Evolutionary conservation across 78 protist genomes (phyloP).

Genomic region (Speleostelium caveatum): DNA sequence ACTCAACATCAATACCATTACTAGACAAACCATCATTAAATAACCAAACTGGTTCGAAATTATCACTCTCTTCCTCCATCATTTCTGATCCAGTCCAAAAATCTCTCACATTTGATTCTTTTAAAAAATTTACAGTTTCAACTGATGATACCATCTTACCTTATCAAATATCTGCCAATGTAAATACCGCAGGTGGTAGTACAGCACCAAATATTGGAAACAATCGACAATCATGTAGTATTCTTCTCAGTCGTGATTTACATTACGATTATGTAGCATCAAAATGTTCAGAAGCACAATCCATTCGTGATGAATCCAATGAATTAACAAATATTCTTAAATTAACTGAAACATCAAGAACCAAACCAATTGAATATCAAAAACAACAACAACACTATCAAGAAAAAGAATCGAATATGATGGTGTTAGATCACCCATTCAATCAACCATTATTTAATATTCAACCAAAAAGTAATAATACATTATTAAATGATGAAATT

Average conservation of each 20-base stretch:
- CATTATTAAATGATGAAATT: background rate
- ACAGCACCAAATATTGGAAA: background rate
- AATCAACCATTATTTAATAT: background rate
- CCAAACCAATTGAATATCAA: background rate
- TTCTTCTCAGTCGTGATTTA: background rate
- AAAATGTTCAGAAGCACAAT: slow-evolving; percentile 6
- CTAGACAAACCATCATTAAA: slow-evolving; percentile 27
- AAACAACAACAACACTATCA: background rate
- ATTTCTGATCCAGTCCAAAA: background rate
- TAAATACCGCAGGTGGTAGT: background rate
- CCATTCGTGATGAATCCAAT: slow-evolving; percentile 1
- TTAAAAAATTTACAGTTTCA: slow-evolving; percentile 41
- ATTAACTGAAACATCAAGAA: background rate
- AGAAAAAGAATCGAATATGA: background rate
- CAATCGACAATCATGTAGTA: background rate
- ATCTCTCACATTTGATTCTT: slow-evolving; percentile 60
- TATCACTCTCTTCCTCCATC: background rate
- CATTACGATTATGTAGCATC: background rate
- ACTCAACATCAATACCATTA: background rate
- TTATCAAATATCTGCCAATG: background rate
- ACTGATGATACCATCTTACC: background rate
- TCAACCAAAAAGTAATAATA: background rate
- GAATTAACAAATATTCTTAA: slow-evolving; percentile 11
- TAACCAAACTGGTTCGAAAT: background rate
- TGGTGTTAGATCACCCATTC: too few species aligned